A percentile compares a stretch with the other conserved stretches of the same genome.
Evolutionary conservation across 2,329 filamentous ascomycete genomes (phyloP).

Genomic region (Zopfia rhizophila): DNA sequence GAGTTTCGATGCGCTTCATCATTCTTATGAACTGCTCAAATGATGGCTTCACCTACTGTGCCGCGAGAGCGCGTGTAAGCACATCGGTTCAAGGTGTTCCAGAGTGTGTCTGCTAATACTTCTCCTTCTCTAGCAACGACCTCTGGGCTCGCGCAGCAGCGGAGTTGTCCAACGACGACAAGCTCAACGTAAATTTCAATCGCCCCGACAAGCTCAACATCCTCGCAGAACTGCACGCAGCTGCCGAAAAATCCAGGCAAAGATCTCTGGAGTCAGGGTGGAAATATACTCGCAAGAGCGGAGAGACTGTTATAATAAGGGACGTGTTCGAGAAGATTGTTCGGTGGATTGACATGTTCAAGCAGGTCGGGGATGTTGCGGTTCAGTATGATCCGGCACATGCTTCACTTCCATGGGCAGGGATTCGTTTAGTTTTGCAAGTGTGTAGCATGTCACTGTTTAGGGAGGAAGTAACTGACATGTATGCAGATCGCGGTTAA

Average conservation of each 20-base stretch:
- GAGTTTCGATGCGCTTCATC: conserved; percentile 9
- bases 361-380: conserved; percentile 40
- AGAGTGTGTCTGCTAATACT: conserved; percentile 15
- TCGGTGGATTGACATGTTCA: conserved; percentile 40
- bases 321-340: conserved; percentile 43
- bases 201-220: conserved; percentile 25
- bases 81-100: conserved; percentile 2
- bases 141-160: conserved; percentile 24
- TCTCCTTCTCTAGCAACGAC: conserved; percentile 21
- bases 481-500: conserved; percentile 22
- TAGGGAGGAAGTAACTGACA: conserved; percentile 13
- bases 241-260: conserved; percentile 17
- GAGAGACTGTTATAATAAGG: conserved; percentile 30
- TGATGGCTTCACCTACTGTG: conserved; percentile 21
- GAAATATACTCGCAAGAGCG: conserved; percentile 23
- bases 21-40: conserved; percentile 5
- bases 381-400: conserved; percentile 45
- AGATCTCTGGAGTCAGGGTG: conserved; percentile 21
- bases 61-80: conserved; percentile 11
- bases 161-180: conserved; percentile 22
- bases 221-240: conserved; percentile 24
- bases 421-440: conserved; percentile 43
- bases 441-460: conserved; percentile 21
- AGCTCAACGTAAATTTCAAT: conserved; percentile 27
- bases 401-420: conserved; percentile 47